Evolutionary conservation across 768 basidiomycete species (phyloP).

Genomic region (Leccinum sublutescens): DNA sequence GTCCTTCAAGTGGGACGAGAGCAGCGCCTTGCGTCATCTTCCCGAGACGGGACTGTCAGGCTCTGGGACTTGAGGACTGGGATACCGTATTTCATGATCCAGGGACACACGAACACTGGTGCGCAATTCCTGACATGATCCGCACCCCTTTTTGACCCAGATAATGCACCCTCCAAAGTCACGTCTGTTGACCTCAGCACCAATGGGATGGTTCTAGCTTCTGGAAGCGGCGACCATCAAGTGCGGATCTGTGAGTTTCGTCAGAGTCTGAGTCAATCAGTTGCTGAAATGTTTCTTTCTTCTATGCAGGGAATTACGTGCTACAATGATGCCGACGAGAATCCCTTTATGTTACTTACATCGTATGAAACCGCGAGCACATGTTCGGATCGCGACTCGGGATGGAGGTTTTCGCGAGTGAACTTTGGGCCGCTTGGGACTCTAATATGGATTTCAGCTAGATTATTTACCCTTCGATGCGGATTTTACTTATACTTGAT

Average conservation of each 20-base stretch:
- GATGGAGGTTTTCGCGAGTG: constrained; percentile 2
- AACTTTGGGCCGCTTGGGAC: constrained; percentile 3
- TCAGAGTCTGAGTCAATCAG: constrained; percentile 13
- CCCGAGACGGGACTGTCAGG: constrained; percentile 35
- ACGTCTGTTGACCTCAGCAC: constrained; percentile 39
- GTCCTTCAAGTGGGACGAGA: constrained; percentile 34
- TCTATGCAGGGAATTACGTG: constrained; percentile 27
- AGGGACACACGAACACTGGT: constrained; percentile 36
- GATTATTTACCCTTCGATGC: neutral
- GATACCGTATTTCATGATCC: constrained; percentile 34
- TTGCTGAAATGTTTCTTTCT: constrained; percentile 10
- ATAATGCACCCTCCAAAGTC: constrained; percentile 19
- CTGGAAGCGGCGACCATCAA: constrained; percentile 37
- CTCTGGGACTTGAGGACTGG: constrained; percentile 38
- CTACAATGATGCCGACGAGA: constrained; percentile 21
- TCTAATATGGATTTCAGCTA: constrained; percentile 2
- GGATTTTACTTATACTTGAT: neutral
- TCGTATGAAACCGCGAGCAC: constrained; percentile 1
- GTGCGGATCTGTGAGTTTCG: constrained; percentile 37
- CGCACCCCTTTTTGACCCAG: constrained; percentile 16
- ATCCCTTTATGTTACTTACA: neutral
- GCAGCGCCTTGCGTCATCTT: constrained; percentile 37
- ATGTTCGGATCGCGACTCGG: constrained; percentile 9
- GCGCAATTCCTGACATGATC: constrained; percentile 23
- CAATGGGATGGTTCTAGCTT: constrained; percentile 33